These are phyloP conservation scores for Solanum clarkiae DNA, from an alignment of 257 asterid genomes.

Conservation along the genomic window DNA sequence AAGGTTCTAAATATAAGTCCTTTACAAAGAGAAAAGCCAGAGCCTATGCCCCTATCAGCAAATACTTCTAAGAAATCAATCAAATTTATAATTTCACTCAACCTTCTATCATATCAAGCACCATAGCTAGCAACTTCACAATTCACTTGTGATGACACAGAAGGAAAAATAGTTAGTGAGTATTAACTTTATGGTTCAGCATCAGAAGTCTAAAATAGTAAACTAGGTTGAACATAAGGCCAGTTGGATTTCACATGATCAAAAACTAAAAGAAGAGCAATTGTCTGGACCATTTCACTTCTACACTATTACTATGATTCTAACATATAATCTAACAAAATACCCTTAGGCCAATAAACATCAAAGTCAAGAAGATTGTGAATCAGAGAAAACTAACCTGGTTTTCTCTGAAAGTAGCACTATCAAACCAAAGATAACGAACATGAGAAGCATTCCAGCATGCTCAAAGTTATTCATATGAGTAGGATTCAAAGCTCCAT, in stretches of 20 bases:
- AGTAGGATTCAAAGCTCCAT: slow-evolving; percentile 73
- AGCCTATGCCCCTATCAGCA: not conserved
- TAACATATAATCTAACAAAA: not conserved
- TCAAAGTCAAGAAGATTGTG: not conserved
- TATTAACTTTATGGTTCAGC: not conserved
- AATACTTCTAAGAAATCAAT: not conserved
- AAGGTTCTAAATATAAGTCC: not conserved
- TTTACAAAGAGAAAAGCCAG: not conserved
- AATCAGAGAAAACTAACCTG: slow-evolving; percentile 39
- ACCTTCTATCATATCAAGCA: not conserved
- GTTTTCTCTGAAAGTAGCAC: slow-evolving; percentile 68
- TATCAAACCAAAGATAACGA: slow-evolving; percentile 71
- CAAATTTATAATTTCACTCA: not conserved
- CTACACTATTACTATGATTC: not conserved
- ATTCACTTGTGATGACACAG: not conserved
- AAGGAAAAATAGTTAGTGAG: not conserved
- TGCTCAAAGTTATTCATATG: slow-evolving; percentile 98
- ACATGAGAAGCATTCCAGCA: slow-evolving; percentile 95
- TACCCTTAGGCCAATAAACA: not conserved
- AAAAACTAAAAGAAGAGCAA: not conserved
- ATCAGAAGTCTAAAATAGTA: not conserved
- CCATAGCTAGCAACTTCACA: not conserved
- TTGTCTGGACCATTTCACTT: not conserved
- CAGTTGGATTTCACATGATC: not conserved
- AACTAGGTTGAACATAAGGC: not conserved